These are phyloP conservation scores for Sporothrix humicola DNA, from an alignment of 2,329 filamentous ascomycete genomes.

Conservation along the genomic window DNA sequence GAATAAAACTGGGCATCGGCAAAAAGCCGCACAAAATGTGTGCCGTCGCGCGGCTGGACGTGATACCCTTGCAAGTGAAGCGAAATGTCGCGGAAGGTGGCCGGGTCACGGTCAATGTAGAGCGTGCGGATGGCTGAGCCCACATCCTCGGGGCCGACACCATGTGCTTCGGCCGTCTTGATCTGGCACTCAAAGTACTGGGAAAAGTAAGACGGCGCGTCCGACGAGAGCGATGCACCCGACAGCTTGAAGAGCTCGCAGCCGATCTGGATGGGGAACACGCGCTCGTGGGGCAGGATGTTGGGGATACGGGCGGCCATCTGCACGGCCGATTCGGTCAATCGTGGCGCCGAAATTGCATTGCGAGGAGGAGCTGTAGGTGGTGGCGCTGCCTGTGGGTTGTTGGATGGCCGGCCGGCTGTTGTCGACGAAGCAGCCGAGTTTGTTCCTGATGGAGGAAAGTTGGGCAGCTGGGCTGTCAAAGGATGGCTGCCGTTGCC, in stretches of 20 bases:
- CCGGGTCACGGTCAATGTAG: conserved; percentile 93
- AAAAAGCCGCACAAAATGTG: conserved; percentile 89
- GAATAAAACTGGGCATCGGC: conserved; percentile 92
- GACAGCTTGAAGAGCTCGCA: conserved; percentile 74
- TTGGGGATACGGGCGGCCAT: conserved; percentile 51
- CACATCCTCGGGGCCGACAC: conserved; percentile 53
- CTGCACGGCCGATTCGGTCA: background rate
- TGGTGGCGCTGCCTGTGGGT: too few species aligned
- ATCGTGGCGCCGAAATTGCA: conserved; percentile 1
- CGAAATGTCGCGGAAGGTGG: conserved; percentile 86
- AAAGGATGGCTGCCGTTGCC: background rate
- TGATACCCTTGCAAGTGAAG: conserved; percentile 93
- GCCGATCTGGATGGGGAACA: conserved; percentile 77
- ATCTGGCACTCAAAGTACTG: conserved; percentile 90
- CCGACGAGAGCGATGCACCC: conserved; percentile 73
- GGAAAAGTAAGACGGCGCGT: conserved; percentile 94
- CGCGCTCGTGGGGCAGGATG: conserved; percentile 71
- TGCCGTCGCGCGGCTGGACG: conserved; percentile 77
- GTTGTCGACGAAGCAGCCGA: background rate
- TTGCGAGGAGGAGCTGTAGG: background rate
- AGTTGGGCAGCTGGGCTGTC: conserved; percentile 16
- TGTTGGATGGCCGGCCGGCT: background rate
- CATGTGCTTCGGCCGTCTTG: conserved; percentile 62
- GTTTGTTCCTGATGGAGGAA: background rate
- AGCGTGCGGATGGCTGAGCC: conserved; percentile 70